phyloP scores from a whole-genome alignment of 495 filamentous ascomycete species.

The Aspergillus cristatus region DNA sequence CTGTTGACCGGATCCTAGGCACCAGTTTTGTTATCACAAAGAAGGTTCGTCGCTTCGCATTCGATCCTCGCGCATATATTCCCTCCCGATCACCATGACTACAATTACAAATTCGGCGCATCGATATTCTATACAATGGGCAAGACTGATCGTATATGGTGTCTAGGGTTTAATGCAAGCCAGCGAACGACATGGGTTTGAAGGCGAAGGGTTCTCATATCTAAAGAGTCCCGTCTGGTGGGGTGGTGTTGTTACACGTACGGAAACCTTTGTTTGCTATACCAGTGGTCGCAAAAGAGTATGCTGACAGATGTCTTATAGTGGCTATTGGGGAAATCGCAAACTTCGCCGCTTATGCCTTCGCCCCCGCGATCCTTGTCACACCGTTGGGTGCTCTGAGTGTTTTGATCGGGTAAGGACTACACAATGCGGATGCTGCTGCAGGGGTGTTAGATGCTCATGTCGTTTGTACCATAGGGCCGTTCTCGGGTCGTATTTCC shows the following conservation, averaged over 20 bases:
- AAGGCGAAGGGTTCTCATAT: slow-evolving; percentile 93
- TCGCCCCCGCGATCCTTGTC: slow-evolving; percentile 93
- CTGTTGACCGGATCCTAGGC: slow-evolving; percentile 40
- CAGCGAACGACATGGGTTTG: slow-evolving; percentile 84
- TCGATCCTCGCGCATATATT: slow-evolving; percentile 1
- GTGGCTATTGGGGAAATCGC: slow-evolving; percentile 80
- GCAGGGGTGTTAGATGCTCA: slow-evolving; percentile 17
- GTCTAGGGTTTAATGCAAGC: slow-evolving; percentile 81
- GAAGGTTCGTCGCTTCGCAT: slow-evolving; percentile 49
- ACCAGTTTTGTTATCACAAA: slow-evolving; percentile 93
- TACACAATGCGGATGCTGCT: not conserved
- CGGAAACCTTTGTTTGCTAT: slow-evolving; percentile 13
- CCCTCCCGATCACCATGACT: too few species aligned
- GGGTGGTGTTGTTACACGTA: slow-evolving; percentile 83
- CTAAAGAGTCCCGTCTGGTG: slow-evolving; percentile 90
- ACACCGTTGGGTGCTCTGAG: slow-evolving; percentile 89
- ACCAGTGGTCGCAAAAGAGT: not conserved
- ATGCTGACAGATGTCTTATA: slow-evolving; percentile 22
- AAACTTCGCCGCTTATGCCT: slow-evolving; percentile 97
- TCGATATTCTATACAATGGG: too few species aligned
- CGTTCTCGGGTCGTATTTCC: slow-evolving; percentile 87
- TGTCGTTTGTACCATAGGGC: slow-evolving; percentile 41
- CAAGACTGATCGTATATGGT: slow-evolving; percentile 11
- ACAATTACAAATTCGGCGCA: too few species aligned
- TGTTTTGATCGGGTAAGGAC: slow-evolving; percentile 73